phyloP scores from a whole-genome alignment of 2,329 filamentous ascomycete genomes.

The Arthrobotrys iridis region DNA sequence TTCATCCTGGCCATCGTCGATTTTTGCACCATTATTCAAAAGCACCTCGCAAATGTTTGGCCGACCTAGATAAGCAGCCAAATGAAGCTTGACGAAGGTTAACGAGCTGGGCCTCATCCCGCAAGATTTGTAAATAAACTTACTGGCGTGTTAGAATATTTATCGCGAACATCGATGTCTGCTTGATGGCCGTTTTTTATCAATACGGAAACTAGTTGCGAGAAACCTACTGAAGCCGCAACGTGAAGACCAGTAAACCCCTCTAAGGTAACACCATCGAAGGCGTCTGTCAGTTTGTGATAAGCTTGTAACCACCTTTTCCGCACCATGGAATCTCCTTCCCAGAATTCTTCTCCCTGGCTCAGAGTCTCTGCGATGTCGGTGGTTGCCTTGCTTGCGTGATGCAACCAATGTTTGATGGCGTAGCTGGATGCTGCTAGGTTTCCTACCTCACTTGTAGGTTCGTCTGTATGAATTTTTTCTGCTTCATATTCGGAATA shows the following conservation, averaged over 20 bases:
- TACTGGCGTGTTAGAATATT: conserved; percentile 60
- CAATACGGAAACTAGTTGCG: conserved; percentile 61
- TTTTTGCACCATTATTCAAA: conserved; percentile 59
- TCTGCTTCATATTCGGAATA: conserved; percentile 59
- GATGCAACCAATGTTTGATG: conserved; percentile 63
- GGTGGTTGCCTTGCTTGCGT: conserved; percentile 63
- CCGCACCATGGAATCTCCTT: conserved; percentile 60
- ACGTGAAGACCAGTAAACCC: conserved; percentile 62
- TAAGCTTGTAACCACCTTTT: conserved; percentile 62
- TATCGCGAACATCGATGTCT: conserved; percentile 60
- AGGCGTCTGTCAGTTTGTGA: conserved; percentile 59
- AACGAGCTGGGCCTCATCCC: not conserved
- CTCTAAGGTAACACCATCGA: conserved; percentile 59
- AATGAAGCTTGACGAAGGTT: conserved; percentile 57
- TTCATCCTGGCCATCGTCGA: conserved; percentile 61
- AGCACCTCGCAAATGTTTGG: conserved; percentile 62
- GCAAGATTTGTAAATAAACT: conserved; percentile 35
- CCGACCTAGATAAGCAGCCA: conserved; percentile 60
- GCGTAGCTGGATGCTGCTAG: conserved; percentile 61
- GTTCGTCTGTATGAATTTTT: conserved; percentile 8
- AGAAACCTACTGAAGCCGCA: conserved; percentile 62
- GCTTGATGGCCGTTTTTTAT: conserved; percentile 61
- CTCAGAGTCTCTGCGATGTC: conserved; percentile 63
- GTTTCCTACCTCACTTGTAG: conserved; percentile 29
- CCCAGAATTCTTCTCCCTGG: conserved; percentile 62